phyloP scores from a whole-genome alignment of 129 eudicot genomes.

The Flaveria bidentis region DNA sequence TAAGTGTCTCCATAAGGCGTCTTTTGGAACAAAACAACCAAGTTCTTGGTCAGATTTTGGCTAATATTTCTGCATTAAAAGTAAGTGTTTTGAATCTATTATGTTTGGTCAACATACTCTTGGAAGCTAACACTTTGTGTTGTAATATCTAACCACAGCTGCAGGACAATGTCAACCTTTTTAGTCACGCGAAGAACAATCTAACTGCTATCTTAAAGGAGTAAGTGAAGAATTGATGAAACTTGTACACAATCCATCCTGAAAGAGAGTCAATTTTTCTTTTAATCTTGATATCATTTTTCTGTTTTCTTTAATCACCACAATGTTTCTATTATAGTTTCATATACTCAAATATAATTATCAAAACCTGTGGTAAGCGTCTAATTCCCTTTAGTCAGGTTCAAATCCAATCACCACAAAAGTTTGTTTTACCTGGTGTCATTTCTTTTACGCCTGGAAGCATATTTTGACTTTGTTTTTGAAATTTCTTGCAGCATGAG shows the following conservation, averaged over 20 bases:
- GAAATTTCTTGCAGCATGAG: constrained; percentile 62
- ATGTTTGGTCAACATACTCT: not conserved
- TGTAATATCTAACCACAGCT: constrained; percentile 48
- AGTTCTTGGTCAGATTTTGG: constrained; percentile 59
- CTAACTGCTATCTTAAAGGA: constrained; percentile 54
- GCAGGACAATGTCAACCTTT: constrained; percentile 75
- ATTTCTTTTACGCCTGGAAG: too few species aligned
- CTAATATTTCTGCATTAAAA: constrained; percentile 71
- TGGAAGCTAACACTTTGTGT: constrained; percentile 27
- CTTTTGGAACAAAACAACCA: constrained; percentile 73
- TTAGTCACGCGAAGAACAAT: constrained; percentile 65
- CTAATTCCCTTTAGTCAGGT: too few species aligned
- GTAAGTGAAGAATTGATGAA: constrained; percentile 44
- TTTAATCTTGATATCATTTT: too few species aligned
- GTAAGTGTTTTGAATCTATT: constrained; percentile 37
- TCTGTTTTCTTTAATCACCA: too few species aligned
- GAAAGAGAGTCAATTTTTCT: not conserved
- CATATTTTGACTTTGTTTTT: constrained; percentile 14
- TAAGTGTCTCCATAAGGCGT: constrained; percentile 52
- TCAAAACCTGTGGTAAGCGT: too few species aligned
- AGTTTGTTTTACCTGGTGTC: too few species aligned
- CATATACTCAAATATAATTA: too few species aligned
- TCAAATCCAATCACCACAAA: too few species aligned
- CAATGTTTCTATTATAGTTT: too few species aligned
- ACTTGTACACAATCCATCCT: not conserved